Evolutionary conservation across 306 rosid species (phyloP).

Genomic region (Pachyrhizus erosus): DNA sequence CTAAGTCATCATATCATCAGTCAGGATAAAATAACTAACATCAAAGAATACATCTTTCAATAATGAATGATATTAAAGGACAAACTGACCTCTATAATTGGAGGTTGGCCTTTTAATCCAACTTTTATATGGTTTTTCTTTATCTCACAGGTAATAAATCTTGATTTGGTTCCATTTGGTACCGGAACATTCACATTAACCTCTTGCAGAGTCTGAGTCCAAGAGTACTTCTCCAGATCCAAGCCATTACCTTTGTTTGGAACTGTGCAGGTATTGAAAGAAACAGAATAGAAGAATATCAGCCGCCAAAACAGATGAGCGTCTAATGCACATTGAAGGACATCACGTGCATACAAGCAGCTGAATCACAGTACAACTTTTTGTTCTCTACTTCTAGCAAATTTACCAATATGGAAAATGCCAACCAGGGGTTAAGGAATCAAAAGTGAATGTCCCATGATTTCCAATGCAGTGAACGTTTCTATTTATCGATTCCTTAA

Average conservation of each 20-base stretch:
- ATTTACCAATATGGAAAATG: neutral
- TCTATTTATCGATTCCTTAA: neutral
- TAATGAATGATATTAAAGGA: neutral
- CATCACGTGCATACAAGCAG: neutral
- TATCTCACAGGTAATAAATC: constrained; percentile 72
- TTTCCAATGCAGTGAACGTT: too few relatives aligned
- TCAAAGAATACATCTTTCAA: neutral
- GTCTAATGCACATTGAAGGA: neutral
- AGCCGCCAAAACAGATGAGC: neutral
- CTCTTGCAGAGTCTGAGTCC: constrained; percentile 96
- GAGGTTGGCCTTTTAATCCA: constrained; percentile 95
- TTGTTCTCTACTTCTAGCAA: neutral
- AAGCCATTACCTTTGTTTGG: constrained; percentile 88
- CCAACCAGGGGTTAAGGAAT: too few relatives aligned
- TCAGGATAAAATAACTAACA: neutral
- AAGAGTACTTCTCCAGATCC: constrained; percentile 83
- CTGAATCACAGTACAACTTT: neutral
- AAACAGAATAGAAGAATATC: neutral
- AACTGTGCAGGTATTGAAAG: constrained; percentile 50
- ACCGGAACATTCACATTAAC: constrained; percentile 71
- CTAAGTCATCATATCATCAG: neutral
- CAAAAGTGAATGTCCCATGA: too few relatives aligned
- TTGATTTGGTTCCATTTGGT: constrained; percentile 83
- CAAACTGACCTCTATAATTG: constrained; percentile 78
- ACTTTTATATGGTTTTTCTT: constrained; percentile 86